phyloP scores from a whole-genome alignment of 2,329 filamentous ascomycete genomes.

The Lasiodiplodia hormozganensis region DNA sequence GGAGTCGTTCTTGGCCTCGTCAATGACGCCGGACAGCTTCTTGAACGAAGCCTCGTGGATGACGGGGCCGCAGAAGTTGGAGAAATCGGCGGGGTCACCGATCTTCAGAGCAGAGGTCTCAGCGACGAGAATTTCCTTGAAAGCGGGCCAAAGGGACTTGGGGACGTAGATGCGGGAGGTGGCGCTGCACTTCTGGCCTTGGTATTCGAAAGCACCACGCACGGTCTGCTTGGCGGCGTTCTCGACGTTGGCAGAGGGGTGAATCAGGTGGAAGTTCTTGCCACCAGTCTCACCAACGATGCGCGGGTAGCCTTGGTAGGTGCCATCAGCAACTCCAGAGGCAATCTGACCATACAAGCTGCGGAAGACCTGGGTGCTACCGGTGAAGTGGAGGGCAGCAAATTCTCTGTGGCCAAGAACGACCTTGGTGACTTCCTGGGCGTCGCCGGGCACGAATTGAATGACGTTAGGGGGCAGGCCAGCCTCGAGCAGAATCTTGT shows the following conservation, averaged over 20 bases:
- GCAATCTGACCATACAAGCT: constrained; percentile 88
- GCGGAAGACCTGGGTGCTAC: constrained; percentile 90
- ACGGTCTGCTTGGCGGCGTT: constrained; percentile 85
- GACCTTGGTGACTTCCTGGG: constrained; percentile 79
- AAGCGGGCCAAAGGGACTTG: constrained; percentile 74
- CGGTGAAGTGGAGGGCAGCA: constrained; percentile 92
- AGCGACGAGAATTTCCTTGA: constrained; percentile 70
- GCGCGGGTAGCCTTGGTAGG: constrained; percentile 84
- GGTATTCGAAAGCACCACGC: constrained; percentile 87
- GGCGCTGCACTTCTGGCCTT: constrained; percentile 90
- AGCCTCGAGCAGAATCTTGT: constrained; percentile 89
- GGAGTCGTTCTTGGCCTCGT: constrained; percentile 77
- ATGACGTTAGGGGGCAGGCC: constrained; percentile 89
- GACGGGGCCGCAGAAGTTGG: constrained; percentile 86
- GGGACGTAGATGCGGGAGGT: constrained; percentile 82
- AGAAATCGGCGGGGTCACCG: constrained; percentile 72
- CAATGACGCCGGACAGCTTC: constrained; percentile 78
- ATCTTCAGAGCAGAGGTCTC: constrained; percentile 75
- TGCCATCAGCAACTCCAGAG: constrained; percentile 77
- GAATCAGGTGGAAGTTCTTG: constrained; percentile 91
- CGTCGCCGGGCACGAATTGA: constrained; percentile 90
- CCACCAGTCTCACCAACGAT: constrained; percentile 91
- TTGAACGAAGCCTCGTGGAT: constrained; percentile 84
- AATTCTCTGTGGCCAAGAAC: constrained; percentile 81
- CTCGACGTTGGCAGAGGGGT: constrained; percentile 75